These are phyloP conservation scores for Gossypium rotundifolium DNA, from an alignment of 345 rosid genomes.

Conservation along the genomic window DNA sequence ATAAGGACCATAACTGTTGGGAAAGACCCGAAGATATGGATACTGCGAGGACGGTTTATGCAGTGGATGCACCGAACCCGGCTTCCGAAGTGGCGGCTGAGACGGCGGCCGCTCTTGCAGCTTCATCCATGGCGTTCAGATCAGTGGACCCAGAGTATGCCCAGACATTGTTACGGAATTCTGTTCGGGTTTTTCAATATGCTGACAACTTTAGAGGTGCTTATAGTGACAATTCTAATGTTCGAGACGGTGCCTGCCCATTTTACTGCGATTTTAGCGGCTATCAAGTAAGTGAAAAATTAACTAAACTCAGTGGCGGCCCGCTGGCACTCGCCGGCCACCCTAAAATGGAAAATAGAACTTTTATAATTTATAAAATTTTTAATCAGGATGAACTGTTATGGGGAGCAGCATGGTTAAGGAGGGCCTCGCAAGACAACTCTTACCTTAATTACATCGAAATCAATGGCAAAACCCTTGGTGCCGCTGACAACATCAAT, in stretches of 20 bases:
- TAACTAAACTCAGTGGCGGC: no score
- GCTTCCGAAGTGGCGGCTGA: slow-evolving; percentile 94
- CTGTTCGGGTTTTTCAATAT: slow-evolving; percentile 48
- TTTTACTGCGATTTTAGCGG: slow-evolving; percentile 93
- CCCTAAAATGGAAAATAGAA: no score
- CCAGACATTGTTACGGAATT: slow-evolving; percentile 58
- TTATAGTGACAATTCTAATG: slow-evolving; percentile 70
- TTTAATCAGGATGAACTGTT: slow-evolving; percentile 76
- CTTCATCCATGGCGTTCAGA: slow-evolving; percentile 76
- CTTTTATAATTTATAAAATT: no score
- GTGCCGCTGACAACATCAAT: slow-evolving; percentile 83
- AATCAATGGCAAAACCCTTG: slow-evolving; percentile 74
- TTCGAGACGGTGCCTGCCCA: slow-evolving; percentile 75
- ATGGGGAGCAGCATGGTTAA: slow-evolving; percentile 97
- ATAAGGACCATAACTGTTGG: slow-evolving; percentile 81
- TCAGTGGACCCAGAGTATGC: slow-evolving; percentile 78
- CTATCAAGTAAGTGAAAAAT: slow-evolving; percentile 49
- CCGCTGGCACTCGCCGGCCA: no score
- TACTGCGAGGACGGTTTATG: slow-evolving; percentile 69
- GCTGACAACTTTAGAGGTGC: slow-evolving; percentile 89
- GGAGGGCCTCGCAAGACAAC: slow-evolving; percentile 65
- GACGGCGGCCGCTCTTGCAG: slow-evolving; percentile 81
- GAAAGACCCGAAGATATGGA: slow-evolving; percentile 99
- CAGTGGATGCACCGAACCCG: slow-evolving; percentile 71
- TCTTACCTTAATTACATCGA: slow-evolving; percentile 62